These are phyloP conservation scores for Graphilbum ipis-grandicollis DNA, from an alignment of 2,329 filamentous ascomycete genomes.

Conservation along the genomic window DNA sequence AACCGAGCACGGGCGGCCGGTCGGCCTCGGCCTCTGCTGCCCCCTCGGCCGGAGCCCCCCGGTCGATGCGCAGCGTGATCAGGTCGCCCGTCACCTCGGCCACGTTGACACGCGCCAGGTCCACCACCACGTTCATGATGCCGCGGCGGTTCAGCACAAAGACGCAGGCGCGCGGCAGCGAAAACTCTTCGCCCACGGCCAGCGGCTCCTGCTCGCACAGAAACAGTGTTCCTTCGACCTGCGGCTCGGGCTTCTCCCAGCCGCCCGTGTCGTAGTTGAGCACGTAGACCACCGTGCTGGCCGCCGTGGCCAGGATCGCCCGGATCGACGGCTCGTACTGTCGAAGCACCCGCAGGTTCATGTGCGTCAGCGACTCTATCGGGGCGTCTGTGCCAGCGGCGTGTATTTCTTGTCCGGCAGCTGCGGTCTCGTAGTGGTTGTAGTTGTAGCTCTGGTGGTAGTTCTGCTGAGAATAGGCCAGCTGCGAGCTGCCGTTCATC, in stretches of 20 bases:
- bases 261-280: constrained; percentile 46
- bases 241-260: constrained; percentile 64
- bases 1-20: constrained; percentile 25
- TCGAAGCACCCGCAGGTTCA: constrained; percentile 72
- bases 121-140: constrained; percentile 52
- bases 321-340: constrained; percentile 63
- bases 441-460: not conserved
- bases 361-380: constrained; percentile 47
- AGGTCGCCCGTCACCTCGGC: constrained; percentile 45
- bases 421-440: no score
- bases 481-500: not conserved
- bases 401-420: no score
- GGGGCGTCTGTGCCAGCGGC: no score
- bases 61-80: constrained; percentile 7
- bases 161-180: constrained; percentile 33
- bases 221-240: constrained; percentile 73
- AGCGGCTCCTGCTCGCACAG: constrained; percentile 49
- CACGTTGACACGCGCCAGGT: constrained; percentile 40
- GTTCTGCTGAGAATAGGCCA: constrained; percentile 2
- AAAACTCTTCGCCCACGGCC: constrained; percentile 16
- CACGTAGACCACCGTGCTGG: constrained; percentile 73
- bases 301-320: constrained; percentile 61
- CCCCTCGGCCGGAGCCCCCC: not conserved
- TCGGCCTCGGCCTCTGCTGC: not conserved
- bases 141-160: constrained; percentile 59